Evolutionary conservation across 2,329 filamentous ascomycete species (phyloP).

Genomic region (Colletotrichum horii): DNA sequence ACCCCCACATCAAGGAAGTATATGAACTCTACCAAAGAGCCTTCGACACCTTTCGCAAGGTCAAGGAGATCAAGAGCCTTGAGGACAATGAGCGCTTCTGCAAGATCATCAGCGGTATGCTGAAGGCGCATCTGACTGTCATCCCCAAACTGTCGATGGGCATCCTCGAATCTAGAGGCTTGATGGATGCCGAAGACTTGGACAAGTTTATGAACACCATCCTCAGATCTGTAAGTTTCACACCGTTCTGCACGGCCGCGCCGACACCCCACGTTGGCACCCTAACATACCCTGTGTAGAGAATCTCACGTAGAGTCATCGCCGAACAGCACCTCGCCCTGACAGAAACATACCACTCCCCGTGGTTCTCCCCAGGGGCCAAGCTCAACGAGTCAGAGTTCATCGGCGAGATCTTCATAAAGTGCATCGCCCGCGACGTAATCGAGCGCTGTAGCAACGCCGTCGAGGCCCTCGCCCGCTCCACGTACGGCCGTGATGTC

Average conservation of each 20-base stretch:
- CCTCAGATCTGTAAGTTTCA: slow-evolving; percentile 74
- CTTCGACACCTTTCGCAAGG: slow-evolving; percentile 88
- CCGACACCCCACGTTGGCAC: neutral
- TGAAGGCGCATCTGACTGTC: slow-evolving; percentile 88
- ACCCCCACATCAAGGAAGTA: slow-evolving; percentile 89
- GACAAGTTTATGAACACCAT: slow-evolving; percentile 97
- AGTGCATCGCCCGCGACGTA: slow-evolving; percentile 89
- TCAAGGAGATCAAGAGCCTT: slow-evolving; percentile 82
- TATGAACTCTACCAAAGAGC: slow-evolving; percentile 97
- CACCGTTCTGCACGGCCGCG: neutral
- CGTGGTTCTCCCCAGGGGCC: slow-evolving; percentile 85
- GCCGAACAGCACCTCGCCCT: slow-evolving; percentile 96
- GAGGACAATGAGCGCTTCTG: slow-evolving; percentile 93
- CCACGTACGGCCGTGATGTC: slow-evolving; percentile 74
- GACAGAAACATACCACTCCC: slow-evolving; percentile 90
- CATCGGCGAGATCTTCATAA: slow-evolving; percentile 93
- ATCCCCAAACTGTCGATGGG: slow-evolving; percentile 96
- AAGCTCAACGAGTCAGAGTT: slow-evolving; percentile 79
- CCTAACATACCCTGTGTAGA: slow-evolving; percentile 51
- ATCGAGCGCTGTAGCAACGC: slow-evolving; percentile 82
- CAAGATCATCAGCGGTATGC: slow-evolving; percentile 75
- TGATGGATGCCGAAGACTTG: slow-evolving; percentile 81
- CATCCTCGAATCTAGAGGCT: slow-evolving; percentile 84
- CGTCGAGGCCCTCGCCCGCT: slow-evolving; percentile 74
- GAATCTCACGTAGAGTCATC: slow-evolving; percentile 94